A percentile compares a stretch with the other conserved stretches of the same genome.
Evolutionary conservation across 2,329 filamentous ascomycete species (phyloP).

Genomic region (Clarireedia paspali): DNA sequence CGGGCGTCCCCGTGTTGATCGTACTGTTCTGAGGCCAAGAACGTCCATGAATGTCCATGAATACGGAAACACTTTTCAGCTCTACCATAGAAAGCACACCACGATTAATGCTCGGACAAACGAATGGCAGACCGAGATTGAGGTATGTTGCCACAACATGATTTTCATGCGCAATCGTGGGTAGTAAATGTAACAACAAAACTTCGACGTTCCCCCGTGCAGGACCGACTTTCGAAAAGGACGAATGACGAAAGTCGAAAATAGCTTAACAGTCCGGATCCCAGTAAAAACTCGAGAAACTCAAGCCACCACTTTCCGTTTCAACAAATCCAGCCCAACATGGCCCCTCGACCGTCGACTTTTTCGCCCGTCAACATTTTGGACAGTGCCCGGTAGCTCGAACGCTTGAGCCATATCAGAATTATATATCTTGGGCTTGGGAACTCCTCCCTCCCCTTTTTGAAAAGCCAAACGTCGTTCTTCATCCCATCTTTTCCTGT

Average conservation of each 20-base stretch:
- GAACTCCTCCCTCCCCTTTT: no score
- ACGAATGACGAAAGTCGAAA: neutral
- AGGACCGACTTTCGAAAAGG: neutral
- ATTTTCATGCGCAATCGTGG: neutral
- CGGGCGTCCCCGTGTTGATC: no score
- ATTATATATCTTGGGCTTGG: no score
- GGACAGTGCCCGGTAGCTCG: neutral
- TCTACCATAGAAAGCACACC: neutral
- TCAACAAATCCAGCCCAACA: neutral
- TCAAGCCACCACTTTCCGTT: neutral
- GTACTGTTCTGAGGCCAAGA: no score
- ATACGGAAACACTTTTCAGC: no score
- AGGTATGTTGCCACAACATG: neutral
- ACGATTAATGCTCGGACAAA: neutral
- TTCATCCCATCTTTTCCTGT: no score
- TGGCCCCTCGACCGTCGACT: neutral
- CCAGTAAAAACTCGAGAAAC: neutral
- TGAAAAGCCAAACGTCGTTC: no score
- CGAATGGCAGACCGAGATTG: neutral
- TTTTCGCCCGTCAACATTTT: neutral
- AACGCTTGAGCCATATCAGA: no score
- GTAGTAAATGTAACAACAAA: neutral
- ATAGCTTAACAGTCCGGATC: no score
- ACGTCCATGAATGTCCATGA: no score
- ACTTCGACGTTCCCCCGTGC: neutral